Percentiles rank a stretch among this genome's conserved stretches.
These are phyloP conservation scores for Xylaria arbuscula DNA, from an alignment of 2,329 filamentous ascomycete genomes.

Conservation along the genomic window DNA sequence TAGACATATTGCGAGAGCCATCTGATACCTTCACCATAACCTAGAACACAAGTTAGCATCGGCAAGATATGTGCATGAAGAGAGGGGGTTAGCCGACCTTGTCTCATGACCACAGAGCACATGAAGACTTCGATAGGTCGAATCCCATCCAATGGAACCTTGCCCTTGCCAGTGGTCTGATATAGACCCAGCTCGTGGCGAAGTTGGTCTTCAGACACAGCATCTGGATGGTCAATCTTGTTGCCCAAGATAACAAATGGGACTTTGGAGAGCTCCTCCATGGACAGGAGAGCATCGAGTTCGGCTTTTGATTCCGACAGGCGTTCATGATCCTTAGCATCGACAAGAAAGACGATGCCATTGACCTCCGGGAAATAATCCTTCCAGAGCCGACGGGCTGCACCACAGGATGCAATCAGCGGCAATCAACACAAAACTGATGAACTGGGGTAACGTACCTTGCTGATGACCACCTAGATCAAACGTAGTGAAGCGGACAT, in stretches of 20 bases:
- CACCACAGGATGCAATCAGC: constrained; percentile 24
- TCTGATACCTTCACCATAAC: constrained; percentile 89
- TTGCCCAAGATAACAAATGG: constrained; percentile 97
- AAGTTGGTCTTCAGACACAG: constrained; percentile 94
- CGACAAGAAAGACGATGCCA: constrained; percentile 97
- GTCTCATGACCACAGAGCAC: constrained; percentile 98
- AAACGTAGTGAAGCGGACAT: constrained; percentile 94
- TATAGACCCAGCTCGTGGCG: constrained; percentile 92
- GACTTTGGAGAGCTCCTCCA: constrained; percentile 97
- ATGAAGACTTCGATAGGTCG: constrained; percentile 97
- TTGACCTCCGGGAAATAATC: constrained; percentile 97
- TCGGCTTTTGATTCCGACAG: constrained; percentile 95
- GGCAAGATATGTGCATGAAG: neutral
- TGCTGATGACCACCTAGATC: constrained; percentile 95
- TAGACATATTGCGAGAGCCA: constrained; percentile 95
- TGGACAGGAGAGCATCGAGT: constrained; percentile 91
- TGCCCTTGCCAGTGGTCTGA: constrained; percentile 96
- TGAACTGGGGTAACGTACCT: constrained; percentile 60
- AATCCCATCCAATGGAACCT: constrained; percentile 91
- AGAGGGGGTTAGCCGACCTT: constrained; percentile 67
- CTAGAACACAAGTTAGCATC: constrained; percentile 53
- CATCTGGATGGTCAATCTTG: constrained; percentile 99
- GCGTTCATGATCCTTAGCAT: constrained; percentile 96
- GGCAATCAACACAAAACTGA: neutral
- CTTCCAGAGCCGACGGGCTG: constrained; percentile 92